A percentile compares a stretch with the other conserved stretches of the same genome.
Conservation (phyloP, 257 asterid species). For the Avicennia marina region DNA sequence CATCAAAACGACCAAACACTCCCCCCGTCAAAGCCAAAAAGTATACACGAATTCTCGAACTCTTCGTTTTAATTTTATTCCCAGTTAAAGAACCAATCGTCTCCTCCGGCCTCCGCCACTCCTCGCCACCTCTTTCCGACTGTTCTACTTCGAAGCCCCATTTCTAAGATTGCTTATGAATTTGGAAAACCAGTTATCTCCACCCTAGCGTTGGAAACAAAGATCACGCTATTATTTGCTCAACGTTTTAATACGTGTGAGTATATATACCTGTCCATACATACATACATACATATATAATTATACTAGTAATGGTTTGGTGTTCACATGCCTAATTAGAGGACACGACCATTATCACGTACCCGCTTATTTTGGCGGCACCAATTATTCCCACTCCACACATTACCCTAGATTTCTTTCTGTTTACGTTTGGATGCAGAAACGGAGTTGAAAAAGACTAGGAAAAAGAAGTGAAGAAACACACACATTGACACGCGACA, state of each 20-base stretch:
- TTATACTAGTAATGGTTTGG: background rate
- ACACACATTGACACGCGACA: background rate
- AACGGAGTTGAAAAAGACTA: background rate
- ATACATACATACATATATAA: background rate
- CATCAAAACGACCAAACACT: background rate
- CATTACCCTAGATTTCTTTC: constrained; percentile 14
- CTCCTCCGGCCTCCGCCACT: constrained; percentile 2
- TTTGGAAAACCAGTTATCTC: constrained; percentile 11
- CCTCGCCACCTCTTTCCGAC: constrained; percentile 12
- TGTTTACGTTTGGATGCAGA: constrained; percentile 3
- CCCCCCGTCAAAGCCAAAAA: background rate
- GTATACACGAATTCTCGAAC: background rate
- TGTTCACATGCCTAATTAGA: constrained; percentile 23
- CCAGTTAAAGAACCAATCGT: background rate
- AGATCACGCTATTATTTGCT: too few relatives aligned
- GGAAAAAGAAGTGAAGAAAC: background rate
- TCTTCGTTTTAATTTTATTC: too few relatives aligned
- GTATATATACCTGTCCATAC: too few relatives aligned
- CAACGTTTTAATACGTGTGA: too few relatives aligned
- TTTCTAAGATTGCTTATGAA: constrained; percentile 17
- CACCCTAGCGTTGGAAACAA: too few relatives aligned
- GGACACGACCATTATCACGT: constrained; percentile 21
- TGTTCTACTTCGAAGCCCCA: constrained; percentile 6
- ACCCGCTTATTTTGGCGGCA: constrained; percentile 43
- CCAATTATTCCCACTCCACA: constrained; percentile 25